Evolutionary conservation across 306 rosid genomes (phyloP), one percentile per base, ranked within the genome.

Genomic region (Nissolia schottii): DNA sequence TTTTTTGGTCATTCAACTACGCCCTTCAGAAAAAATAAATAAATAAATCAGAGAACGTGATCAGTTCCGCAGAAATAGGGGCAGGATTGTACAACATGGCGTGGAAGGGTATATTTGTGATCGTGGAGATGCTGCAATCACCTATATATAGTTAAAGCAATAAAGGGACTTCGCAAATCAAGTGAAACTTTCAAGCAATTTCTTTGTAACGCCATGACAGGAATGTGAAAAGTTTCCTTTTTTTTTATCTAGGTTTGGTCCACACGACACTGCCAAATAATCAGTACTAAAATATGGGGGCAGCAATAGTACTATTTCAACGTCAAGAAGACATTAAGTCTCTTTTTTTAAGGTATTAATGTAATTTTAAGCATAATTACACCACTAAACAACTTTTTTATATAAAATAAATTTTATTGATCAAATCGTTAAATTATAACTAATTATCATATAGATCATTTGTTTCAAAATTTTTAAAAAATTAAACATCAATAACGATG

Each of bases 121-220:
- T 15, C 18, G 15, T 25, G 1, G n/a, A n/a, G n/a, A n/a, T 32
- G 38, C 6, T 32, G 38, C 38, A 32, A 32, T 6, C 7, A 7
- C 8, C 8, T 32, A 7, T 5, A 32, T 64, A 7, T 6, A 3
- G 6, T 27, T 28, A 15, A 46, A 46, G 8, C 22, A 4, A 18
- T 13, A 14, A 53, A 70, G 16, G 13, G 5, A 5, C 3, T 24
- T 70, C 20, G 14, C 23, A 35, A 22, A 25, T 70, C 38, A 53
- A 27, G 1, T 71, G 76, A 71, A 72, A 31, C 77, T 28, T 0
- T 19, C 69, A 19, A 8, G 49, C 62, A 65, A 3, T 72, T 79
- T 79, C 82, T 64, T 27, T 7, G 74, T 56, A 64, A 78, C 12
- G 46, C 32, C 57, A 5, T 24, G 5, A 6, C 32, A 56, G 3